Conservation (phyloP, 176 grass and related monocot genomes). For the Zizania latifolia region DNA sequence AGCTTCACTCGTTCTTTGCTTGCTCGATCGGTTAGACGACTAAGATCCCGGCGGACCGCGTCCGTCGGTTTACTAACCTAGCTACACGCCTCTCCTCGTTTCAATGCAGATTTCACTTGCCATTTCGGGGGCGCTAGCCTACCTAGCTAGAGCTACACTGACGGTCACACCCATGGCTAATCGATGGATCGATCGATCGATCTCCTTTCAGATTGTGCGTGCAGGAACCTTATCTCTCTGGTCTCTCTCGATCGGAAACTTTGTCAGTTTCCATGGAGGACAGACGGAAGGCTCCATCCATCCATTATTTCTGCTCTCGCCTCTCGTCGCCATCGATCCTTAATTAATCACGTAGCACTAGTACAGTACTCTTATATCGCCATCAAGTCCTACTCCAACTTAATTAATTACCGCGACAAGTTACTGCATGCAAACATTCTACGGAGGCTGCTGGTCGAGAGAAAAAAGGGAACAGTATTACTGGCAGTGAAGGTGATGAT, state of each 20-base stretch:
- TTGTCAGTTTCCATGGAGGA: neutral
- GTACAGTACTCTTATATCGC: neutral
- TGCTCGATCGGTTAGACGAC: neutral
- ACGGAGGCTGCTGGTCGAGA: neutral
- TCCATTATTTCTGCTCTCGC: neutral
- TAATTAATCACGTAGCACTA: constrained; percentile 1
- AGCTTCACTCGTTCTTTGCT: neutral
- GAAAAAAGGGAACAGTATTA: neutral
- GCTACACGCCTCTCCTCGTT: neutral
- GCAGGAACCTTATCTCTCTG: too few species aligned
- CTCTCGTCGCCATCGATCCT: too few species aligned
- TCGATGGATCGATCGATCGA: neutral
- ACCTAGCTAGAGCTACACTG: neutral
- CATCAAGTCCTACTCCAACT: neutral
- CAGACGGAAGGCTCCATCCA: neutral
- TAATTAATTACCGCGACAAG: neutral
- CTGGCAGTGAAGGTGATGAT: neutral
- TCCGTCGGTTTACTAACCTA: too few species aligned
- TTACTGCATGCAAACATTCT: neutral
- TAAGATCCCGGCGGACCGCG: neutral
- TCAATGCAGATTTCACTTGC: neutral
- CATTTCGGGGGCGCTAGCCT: constrained; percentile 9
- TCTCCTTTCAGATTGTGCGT: neutral
- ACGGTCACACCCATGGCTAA: neutral
- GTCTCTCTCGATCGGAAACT: neutral